Conservation (phyloP, 176 grass and related monocot genomes). For the Thinopyrum elongatum region DNA sequence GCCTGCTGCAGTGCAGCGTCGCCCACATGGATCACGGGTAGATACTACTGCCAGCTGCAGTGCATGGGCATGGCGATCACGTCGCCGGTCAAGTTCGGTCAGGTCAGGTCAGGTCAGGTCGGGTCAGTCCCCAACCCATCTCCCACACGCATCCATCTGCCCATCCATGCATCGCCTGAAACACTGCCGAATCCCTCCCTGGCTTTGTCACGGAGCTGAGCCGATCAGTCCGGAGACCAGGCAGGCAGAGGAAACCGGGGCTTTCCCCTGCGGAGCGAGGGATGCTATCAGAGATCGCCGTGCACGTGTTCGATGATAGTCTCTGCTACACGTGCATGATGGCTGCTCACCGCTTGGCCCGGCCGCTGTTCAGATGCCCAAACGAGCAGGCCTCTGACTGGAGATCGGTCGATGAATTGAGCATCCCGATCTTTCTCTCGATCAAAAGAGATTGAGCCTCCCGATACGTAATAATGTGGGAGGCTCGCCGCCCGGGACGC, state of each 20-base stretch:
- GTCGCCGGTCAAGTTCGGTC: neutral
- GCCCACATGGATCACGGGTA: neutral
- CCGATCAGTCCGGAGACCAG: neutral
- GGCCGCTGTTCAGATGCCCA: neutral
- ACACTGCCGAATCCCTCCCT: neutral
- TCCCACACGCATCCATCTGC: slow-evolving; percentile 26
- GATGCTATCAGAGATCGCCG: neutral
- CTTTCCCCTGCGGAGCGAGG: neutral
- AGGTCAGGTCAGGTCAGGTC: slow-evolving; percentile 4
- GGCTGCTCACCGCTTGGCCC: neutral
- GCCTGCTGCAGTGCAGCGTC: neutral
- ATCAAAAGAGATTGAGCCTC: neutral
- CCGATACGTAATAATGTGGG: neutral
- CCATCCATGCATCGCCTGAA: slow-evolving; percentile 1
- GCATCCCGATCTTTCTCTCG: neutral
- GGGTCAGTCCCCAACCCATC: slow-evolving; percentile 7
- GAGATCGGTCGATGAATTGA: neutral
- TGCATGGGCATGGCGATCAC: neutral
- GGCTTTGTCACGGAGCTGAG: neutral
- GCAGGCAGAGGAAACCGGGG: neutral
- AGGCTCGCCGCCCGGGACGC: neutral
- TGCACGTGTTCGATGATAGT: neutral
- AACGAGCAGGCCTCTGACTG: neutral
- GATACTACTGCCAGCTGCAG: neutral
- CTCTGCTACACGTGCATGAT: neutral